Conservation (phyloP, 1,284 basidiomycete species). For the Earliella scabrosa region DNA sequence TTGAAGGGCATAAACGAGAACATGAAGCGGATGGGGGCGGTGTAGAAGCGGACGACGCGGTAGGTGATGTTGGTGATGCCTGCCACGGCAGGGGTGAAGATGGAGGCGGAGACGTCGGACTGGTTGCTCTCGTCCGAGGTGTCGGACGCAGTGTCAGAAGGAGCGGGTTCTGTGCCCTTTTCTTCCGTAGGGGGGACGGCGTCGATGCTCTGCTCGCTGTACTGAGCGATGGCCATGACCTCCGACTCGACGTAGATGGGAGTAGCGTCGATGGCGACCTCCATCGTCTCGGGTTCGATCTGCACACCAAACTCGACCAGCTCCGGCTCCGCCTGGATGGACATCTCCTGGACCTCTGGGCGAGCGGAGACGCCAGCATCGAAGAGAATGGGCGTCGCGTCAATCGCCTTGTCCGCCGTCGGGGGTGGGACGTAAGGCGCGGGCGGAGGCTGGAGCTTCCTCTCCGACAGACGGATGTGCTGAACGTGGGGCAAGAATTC, state of each 20-base stretch:
- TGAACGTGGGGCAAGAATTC: constrained; percentile 74
- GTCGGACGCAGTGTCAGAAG: constrained; percentile 17
- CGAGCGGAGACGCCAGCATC: constrained; percentile 53
- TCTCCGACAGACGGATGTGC: constrained; percentile 62
- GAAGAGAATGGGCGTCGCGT: constrained; percentile 53
- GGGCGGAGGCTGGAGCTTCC: constrained; percentile 45
- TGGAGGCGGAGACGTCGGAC: constrained; percentile 17
- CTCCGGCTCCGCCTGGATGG: constrained; percentile 53
- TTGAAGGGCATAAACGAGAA: constrained; percentile 32
- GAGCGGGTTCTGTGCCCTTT: constrained; percentile 26
- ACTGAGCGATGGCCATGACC: constrained; percentile 27
- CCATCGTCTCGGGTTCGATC: constrained; percentile 30
- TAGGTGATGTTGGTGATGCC: constrained; percentile 32
- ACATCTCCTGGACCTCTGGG: constrained; percentile 46
- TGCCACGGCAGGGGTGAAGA: constrained; percentile 28
- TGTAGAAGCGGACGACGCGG: constrained; percentile 35
- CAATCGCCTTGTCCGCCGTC: constrained; percentile 49
- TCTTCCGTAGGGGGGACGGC: constrained; percentile 28
- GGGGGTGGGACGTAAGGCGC: constrained; percentile 33
- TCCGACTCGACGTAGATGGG: constrained; percentile 32
- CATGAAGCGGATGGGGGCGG: constrained; percentile 35
- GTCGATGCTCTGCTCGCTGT: constrained; percentile 30
- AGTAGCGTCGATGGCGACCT: constrained; percentile 38
- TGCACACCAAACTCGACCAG: constrained; percentile 44
- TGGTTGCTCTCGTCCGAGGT: constrained; percentile 13